phyloP scores from a whole-genome alignment of 176 grass and related monocot genomes.

The Carex pumila region DNA sequence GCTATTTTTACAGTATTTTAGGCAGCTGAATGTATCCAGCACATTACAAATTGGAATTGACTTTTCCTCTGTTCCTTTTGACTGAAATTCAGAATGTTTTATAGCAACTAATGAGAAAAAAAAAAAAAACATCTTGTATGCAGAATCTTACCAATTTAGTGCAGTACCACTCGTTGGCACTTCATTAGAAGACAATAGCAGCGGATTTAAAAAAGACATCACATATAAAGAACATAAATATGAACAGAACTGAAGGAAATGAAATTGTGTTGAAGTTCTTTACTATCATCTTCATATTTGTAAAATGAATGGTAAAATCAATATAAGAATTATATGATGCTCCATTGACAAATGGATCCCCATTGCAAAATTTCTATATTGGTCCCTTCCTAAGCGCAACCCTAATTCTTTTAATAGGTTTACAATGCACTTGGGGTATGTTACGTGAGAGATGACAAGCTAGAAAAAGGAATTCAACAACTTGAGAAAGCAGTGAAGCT shows the following conservation, averaged over 20 bases:
- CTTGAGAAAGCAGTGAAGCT: constrained; percentile 83
- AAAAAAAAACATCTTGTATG: background rate
- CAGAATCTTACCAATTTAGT: background rate
- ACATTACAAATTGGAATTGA: background rate
- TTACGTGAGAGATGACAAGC: constrained; percentile 72
- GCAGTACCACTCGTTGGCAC: background rate
- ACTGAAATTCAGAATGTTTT: background rate
- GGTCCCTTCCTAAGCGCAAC: background rate
- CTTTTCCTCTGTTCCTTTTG: background rate
- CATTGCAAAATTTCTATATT: background rate
- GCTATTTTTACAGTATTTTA: background rate
- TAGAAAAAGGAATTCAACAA: constrained; percentile 68
- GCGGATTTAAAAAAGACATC: background rate
- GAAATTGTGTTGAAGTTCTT: background rate
- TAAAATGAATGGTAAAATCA: background rate
- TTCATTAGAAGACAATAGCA: background rate
- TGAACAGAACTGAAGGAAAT: background rate
- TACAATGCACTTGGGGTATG: constrained; percentile 91
- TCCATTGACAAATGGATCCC: background rate
- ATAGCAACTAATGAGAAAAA: background rate
- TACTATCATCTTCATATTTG: background rate
- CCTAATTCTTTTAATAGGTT: constrained; percentile 35
- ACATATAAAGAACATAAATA: background rate
- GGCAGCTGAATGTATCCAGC: background rate
- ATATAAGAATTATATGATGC: background rate